Percentiles rank a stretch among this genome's conserved stretches.
These are phyloP conservation scores for Colletotrichum destructivum DNA, from an alignment of 2,329 filamentous ascomycete genomes.

Conservation along the genomic window DNA sequence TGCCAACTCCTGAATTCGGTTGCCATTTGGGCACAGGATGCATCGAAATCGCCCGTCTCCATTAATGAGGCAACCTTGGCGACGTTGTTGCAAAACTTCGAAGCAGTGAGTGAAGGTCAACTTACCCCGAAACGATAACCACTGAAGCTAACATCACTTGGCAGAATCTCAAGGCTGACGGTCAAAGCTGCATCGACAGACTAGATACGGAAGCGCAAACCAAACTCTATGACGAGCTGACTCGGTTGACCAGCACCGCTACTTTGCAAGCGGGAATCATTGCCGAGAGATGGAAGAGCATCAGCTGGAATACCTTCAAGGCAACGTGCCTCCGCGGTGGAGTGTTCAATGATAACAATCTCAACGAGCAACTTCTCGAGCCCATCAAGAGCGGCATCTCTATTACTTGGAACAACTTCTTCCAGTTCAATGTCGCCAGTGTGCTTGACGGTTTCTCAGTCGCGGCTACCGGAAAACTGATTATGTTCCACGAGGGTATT, in stretches of 20 bases:
- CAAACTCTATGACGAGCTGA: neutral
- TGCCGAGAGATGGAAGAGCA: neutral
- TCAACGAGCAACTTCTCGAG: constrained; percentile 19
- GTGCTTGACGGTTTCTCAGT: neutral
- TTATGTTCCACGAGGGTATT: neutral
- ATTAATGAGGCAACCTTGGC: neutral
- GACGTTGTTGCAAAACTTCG: neutral
- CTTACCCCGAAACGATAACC: fast-evolving
- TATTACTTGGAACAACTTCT: neutral
- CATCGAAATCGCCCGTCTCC: neutral
- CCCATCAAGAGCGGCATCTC: neutral
- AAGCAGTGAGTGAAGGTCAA: neutral
- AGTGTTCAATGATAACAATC: neutral
- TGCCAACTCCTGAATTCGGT: constrained; percentile 20
- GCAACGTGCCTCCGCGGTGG: neutral
- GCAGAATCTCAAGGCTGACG: neutral
- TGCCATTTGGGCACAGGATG: constrained; percentile 21
- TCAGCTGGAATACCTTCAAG: neutral
- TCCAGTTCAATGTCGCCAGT: neutral
- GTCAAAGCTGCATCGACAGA: neutral
- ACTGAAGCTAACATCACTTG: neutral
- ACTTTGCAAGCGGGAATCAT: neutral
- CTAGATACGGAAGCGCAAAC: neutral
- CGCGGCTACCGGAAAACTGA: neutral
- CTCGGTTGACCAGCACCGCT: neutral